These are phyloP conservation scores for Chaetomiaceae sp. DNA, from an alignment of 2,329 filamentous ascomycete genomes.

Conservation along the genomic window DNA sequence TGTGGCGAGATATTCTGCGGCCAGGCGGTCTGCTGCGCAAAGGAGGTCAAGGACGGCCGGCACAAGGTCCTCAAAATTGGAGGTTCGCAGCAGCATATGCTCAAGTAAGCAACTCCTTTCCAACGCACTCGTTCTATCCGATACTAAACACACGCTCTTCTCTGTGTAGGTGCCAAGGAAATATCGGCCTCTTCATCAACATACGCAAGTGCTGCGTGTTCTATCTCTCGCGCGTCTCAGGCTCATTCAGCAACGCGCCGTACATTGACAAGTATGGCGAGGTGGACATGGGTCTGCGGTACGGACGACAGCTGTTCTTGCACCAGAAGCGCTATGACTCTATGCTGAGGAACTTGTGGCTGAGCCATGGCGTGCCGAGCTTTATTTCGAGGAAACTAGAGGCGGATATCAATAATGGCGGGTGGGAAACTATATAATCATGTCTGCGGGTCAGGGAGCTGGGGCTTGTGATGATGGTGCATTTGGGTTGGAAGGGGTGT, in stretches of 20 bases:
- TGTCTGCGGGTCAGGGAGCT: neutral
- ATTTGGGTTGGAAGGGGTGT: neutral
- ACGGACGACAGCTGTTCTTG: conserved; percentile 83
- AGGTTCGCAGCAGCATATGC: conserved; percentile 86
- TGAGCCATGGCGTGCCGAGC: conserved; percentile 81
- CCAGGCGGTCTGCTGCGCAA: conserved; percentile 86
- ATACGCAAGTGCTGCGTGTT: conserved; percentile 93
- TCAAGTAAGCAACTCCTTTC: too few species aligned
- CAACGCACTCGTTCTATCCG: too few species aligned
- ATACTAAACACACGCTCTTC: too few species aligned
- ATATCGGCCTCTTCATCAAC: conserved; percentile 91
- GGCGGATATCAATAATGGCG: conserved; percentile 93
- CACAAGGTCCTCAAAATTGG: conserved; percentile 53
- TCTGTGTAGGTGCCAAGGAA: conserved; percentile 87
- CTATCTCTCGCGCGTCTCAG: conserved; percentile 76
- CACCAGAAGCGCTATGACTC: conserved; percentile 93
- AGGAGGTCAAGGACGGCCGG: conserved; percentile 47
- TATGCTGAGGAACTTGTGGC: conserved; percentile 78
- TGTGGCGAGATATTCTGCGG: conserved; percentile 97
- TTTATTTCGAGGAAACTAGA: conserved; percentile 87
- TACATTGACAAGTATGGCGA: conserved; percentile 97
- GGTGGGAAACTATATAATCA: conserved; percentile 77
- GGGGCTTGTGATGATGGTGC: neutral
- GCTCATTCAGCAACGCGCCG: conserved; percentile 80
- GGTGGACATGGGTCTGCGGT: conserved; percentile 82